phyloP scores from a whole-genome alignment of 1,284 basidiomycete genomes.

The Pseudozyma pruni region DNA sequence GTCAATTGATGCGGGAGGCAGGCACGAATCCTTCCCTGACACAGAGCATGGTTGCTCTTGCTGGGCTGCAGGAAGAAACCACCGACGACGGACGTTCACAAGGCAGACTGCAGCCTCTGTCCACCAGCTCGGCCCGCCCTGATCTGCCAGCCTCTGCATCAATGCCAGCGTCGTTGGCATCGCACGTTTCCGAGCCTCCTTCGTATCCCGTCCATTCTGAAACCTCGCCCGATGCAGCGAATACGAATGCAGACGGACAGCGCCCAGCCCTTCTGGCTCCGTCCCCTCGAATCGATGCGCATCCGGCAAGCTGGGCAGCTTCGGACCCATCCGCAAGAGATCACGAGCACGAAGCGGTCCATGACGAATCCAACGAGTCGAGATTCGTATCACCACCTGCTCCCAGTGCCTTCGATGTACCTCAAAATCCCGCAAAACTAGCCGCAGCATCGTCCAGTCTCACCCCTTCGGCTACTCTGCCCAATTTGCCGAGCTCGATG shows the following conservation, averaged over 20 bases:
- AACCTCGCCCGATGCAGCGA: neutral
- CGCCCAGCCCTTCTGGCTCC: constrained; percentile 20
- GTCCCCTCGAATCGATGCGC: constrained; percentile 31
- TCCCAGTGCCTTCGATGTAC: constrained; percentile 46
- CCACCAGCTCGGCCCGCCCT: neutral
- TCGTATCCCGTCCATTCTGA: neutral
- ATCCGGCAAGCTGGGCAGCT: constrained; percentile 8
- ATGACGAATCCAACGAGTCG: constrained; percentile 6
- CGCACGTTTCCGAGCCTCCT: neutral
- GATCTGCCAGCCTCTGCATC: constrained; percentile 18
- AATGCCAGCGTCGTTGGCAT: constrained; percentile 10
- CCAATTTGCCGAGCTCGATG: constrained; percentile 27
- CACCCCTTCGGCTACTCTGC: constrained; percentile 30
- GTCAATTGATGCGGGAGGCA: constrained; percentile 20
- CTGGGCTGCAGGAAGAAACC: constrained; percentile 7
- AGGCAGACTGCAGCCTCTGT: neutral
- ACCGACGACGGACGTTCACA: neutral
- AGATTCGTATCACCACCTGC: constrained; percentile 25
- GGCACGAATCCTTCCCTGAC: constrained; percentile 19
- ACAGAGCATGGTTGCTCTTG: constrained; percentile 30
- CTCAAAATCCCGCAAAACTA: constrained; percentile 49
- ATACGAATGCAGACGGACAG: too few species aligned
- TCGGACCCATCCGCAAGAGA: neutral
- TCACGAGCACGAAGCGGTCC: neutral
- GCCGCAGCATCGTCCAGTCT: constrained; percentile 28